phyloP scores from a whole-genome alignment of 768 basidiomycete species.

The Tricholoma sp. region DNA sequence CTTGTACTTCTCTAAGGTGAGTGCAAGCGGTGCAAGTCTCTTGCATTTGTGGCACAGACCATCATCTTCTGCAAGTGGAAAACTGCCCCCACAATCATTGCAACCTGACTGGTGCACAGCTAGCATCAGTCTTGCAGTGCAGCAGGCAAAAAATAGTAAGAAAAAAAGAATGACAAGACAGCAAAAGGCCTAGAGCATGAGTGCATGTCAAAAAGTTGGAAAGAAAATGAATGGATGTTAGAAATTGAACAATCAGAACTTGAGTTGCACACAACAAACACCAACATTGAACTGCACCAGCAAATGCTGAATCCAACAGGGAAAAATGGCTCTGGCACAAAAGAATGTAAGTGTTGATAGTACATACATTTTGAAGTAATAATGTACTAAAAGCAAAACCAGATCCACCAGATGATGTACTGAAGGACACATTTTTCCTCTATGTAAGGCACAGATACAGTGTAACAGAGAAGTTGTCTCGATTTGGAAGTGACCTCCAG shows the following conservation, averaged over 20 bases:
- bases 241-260: too few relatives aligned
- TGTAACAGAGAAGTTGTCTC: background rate
- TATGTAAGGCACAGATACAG: background rate
- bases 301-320: background rate
- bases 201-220: too few relatives aligned
- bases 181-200: background rate
- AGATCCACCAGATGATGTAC: constrained; percentile 1
- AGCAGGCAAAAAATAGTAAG: background rate
- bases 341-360: too few relatives aligned
- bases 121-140: background rate
- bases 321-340: background rate
- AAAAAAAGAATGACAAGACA: background rate
- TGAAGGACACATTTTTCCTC: background rate
- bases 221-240: too few relatives aligned
- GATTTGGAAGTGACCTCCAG: background rate
- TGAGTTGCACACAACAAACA: background rate
- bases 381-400: background rate
- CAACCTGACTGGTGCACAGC: background rate
- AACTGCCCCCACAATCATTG: background rate
- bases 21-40: background rate
- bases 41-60: background rate
- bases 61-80: background rate
- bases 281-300: background rate
- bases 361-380: too few relatives aligned
- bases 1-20: background rate